Conservation (phyloP, 257 asterid genomes). For the Lantana camara region DNA sequence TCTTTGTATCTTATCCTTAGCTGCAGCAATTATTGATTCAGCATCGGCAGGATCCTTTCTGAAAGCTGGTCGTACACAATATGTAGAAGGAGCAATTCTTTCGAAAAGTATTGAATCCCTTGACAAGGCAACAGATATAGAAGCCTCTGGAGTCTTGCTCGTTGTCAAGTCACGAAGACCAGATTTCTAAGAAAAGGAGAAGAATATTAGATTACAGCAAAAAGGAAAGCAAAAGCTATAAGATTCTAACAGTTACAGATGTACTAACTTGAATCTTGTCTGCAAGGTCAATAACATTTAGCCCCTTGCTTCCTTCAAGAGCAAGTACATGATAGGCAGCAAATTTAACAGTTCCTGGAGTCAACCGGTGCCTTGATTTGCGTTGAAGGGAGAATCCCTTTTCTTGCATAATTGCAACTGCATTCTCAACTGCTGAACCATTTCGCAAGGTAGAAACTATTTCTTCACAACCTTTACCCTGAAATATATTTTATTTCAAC, state of each 20-base stretch:
- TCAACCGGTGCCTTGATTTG: constrained; percentile 87
- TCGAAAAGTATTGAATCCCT: constrained; percentile 97
- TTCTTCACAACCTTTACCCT: constrained; percentile 92
- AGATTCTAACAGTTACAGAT: constrained; percentile 11
- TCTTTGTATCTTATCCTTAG: constrained; percentile 88
- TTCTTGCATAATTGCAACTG: constrained; percentile 93
- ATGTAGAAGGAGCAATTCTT: constrained; percentile 97
- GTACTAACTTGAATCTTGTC: constrained; percentile 92
- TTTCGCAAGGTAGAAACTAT: constrained; percentile 80
- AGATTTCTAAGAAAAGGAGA: constrained; percentile 64
- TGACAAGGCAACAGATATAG: constrained; percentile 97
- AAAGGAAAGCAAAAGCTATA: constrained; percentile 16
- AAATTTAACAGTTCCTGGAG: constrained; percentile 99
- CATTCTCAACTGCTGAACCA: constrained; percentile 94
- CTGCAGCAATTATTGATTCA: constrained; percentile 74
- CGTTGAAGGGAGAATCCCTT: constrained; percentile 82
- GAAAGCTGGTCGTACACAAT: constrained; percentile 85
- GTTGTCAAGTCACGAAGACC: constrained; percentile 96
- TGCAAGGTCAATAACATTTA: constrained; percentile 91
- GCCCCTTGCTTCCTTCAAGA: constrained; percentile 95
- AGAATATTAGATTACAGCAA: constrained; percentile 26
- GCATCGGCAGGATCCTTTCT: constrained; percentile 98
- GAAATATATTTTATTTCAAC: constrained; percentile 27
- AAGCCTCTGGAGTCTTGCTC: constrained; percentile 99
- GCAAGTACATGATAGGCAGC: constrained; percentile 99